Evolutionary conservation across 495 filamentous ascomycete species (phyloP).

Genomic region (Chaetomium fimeti): DNA sequence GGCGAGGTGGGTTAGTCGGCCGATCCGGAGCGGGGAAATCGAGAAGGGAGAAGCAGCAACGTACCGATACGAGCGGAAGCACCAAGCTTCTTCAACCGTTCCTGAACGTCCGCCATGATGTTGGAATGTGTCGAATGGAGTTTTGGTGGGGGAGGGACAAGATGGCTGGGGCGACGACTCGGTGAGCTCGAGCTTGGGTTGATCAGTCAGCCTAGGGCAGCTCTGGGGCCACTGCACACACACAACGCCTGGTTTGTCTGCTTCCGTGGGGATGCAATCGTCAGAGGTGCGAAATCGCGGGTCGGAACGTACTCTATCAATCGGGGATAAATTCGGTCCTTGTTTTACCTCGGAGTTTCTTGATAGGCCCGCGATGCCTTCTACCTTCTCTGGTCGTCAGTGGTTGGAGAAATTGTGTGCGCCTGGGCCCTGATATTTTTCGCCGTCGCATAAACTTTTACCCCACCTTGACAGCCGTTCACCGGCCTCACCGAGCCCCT

Average conservation of each 20-base stretch:
- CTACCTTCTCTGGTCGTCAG: conserved; percentile 27
- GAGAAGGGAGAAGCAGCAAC: conserved; percentile 37
- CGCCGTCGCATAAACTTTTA: conserved; percentile 40
- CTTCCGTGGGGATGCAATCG: not conserved
- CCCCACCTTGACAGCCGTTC: conserved; percentile 30
- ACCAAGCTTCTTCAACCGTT: conserved; percentile 75
- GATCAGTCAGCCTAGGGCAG: conserved; percentile 26
- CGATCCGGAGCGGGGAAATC: conserved; percentile 18
- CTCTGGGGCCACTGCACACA: conserved; percentile 14
- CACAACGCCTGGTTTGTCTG: conserved; percentile 1
- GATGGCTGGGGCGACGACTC: conserved; percentile 24
- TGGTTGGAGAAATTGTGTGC: conserved; percentile 43
- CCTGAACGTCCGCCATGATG: conserved; percentile 69
- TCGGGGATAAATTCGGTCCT: conserved; percentile 25
- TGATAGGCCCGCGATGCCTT: conserved; percentile 36
- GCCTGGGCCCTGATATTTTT: conserved; percentile 38
- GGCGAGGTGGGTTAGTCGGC: conserved; percentile 27
- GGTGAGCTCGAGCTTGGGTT: conserved; percentile 28
- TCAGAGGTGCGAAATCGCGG: conserved; percentile 11
- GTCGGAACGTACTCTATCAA: conserved; percentile 28
- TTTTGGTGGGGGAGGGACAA: conserved; percentile 26
- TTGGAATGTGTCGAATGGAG: conserved; percentile 32
- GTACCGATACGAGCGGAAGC: conserved; percentile 73
- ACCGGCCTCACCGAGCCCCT: conserved; percentile 24
- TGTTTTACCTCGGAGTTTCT: conserved; percentile 25